Conservation (phyloP, 1,284 basidiomycete species). For the Spongiforma sp. region DNA sequence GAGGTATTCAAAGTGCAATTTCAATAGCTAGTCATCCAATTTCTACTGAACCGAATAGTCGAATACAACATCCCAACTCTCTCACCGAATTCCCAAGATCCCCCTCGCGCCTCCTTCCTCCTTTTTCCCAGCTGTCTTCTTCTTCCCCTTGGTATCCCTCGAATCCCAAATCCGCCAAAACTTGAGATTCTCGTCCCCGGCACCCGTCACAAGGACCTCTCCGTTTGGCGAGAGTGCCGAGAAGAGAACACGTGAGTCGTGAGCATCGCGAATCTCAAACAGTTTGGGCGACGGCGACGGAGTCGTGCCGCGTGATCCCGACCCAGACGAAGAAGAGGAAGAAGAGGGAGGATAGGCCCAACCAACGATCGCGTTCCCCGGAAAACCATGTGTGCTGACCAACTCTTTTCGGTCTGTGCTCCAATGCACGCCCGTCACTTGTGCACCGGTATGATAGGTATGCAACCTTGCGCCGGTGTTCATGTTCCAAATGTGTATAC, state of each 20-base stretch:
- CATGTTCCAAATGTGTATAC: conserved; percentile 93
- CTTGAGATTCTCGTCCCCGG: conserved; percentile 94
- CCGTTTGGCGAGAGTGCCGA: conserved; percentile 88
- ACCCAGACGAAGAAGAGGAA: conserved; percentile 39
- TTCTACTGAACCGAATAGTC: background rate
- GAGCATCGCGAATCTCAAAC: conserved; percentile 90
- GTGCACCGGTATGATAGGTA: conserved; percentile 83
- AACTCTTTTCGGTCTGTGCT: conserved; percentile 91
- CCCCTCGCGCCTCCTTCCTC: conserved; percentile 38
- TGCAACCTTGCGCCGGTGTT: conserved; percentile 90
- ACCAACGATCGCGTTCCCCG: conserved; percentile 73
- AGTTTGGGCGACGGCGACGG: conserved; percentile 44
- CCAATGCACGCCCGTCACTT: conserved; percentile 94
- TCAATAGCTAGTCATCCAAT: too few relatives aligned
- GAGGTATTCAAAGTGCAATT: too few relatives aligned
- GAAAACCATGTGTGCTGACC: conserved; percentile 93
- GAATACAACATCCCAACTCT: background rate
- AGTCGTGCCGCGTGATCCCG: conserved; percentile 22
- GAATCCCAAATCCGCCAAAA: conserved; percentile 87
- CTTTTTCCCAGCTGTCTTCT: conserved; percentile 46
- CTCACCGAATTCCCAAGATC: conserved; percentile 41
- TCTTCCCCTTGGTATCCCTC: conserved; percentile 49
- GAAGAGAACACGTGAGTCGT: conserved; percentile 89
- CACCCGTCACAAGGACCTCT: conserved; percentile 88
- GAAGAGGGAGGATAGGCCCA: conserved; percentile 75